Evolutionary conservation across 768 basidiomycete species (phyloP), one percentile per base, ranked within the genome.

Genomic region (Trametes cingulata): DNA sequence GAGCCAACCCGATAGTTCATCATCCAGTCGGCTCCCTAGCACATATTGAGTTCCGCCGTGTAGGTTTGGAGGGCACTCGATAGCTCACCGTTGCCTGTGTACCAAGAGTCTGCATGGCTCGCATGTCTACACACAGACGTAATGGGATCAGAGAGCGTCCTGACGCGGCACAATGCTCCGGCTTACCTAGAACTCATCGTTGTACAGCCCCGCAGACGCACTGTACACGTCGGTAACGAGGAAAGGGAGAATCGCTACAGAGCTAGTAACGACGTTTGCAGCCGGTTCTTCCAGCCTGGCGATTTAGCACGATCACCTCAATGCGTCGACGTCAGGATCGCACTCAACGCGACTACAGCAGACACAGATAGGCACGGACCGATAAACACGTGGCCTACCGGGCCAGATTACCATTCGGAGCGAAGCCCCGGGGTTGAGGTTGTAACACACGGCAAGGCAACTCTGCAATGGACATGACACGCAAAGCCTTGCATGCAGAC

Each of bases 101-200:
- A 98, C 96, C 96, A 98, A 59, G 85, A 87, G 37, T 88, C 90
- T 2, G 94, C 94, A 76, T 98, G 95, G 1, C 89, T 85, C 1
- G 94, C 90, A 48, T 73, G 70, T 73, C 91, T 82, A 58, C 6
- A 14, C n/a, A n/a, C n/a, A n/a, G n/a, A n/a, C n/a, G n/a, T n/a
- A n/a, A n/a, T n/a, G n/a, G n/a, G n/a, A n/a, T n/a, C n/a, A n/a
- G n/a, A n/a, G n/a, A n/a, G n/a, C n/a, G n/a, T n/a, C n/a, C n/a
- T n/a, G n/a, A n/a, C n/a, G n/a, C n/a, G n/a, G n/a, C n/a, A n/a
- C n/a, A n/a, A n/a, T n/a, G n/a, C n/a, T n/a, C n/a, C n/a, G 2
- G 35, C 49, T 3, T 20, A 51, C 49, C 49, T 51, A 3, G 36
- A 33, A 36, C 35, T 37, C 49, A 51, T 51, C 13, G 15, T 14